Evolutionary conservation across 805 yeast genomes (phyloP), one percentile per base, ranked within the genome.

Genomic region (Millerago galiae): DNA sequence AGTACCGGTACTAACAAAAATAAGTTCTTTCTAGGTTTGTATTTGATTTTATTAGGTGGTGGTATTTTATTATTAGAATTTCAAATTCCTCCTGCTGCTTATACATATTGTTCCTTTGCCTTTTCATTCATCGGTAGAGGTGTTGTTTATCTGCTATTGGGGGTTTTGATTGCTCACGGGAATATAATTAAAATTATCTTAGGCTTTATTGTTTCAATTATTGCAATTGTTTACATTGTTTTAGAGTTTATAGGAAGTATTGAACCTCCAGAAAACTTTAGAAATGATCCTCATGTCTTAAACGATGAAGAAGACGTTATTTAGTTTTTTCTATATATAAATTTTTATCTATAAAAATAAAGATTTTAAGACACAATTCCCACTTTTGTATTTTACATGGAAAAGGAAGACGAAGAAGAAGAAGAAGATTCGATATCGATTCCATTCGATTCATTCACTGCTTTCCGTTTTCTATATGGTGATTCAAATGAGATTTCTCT

Each of bases 261-360:
- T 34, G 81, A 84, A 41, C 83, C 89, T 25, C 96, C 96, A 15
- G 83, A 76, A 44, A 86, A 83, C 63, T 86, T 88, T 85, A 83
- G 74, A 54, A 65, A 72, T 31, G 79, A 69, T 34, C 69, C 70
- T n/a, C 45, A 60, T 32, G 60, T 63, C 7, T 44, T 66, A 14
- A 14, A 29, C 17, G 69, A 63, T 24, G 68, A 61, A 16, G 69
- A 65, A 31, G 71, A 64, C 38, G 48, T 56, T 15, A 56, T 56
- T 39, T 56, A 26, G 13, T 4, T 37, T 29, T 15, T 12, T 21
- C 8, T 37, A 8, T 18, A 13, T 29, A 5, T 8, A 32, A 11
- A 16, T 15, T 17, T 11, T 8, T 15, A 2, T 15, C 6, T 31
- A 14, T 6, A 6, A 13, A 9, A 15, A 16, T n/a, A n/a, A n/a